phyloP scores from a whole-genome alignment of 352 stramenopile genomes.

The Pythium myriotylum region DNA sequence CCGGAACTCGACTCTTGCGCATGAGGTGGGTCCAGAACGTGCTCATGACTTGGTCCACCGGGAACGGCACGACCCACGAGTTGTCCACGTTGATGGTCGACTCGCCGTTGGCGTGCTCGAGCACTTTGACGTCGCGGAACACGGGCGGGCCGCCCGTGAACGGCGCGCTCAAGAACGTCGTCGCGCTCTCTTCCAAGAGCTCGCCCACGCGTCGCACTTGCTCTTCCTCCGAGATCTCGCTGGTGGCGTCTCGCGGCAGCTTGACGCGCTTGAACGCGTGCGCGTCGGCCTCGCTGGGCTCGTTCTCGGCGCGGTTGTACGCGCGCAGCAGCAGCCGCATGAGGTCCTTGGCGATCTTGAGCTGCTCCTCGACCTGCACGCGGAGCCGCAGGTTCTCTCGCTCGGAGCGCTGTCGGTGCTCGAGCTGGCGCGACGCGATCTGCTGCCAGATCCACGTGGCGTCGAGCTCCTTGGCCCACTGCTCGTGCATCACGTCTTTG shows the following conservation, averaged over 20 bases:
- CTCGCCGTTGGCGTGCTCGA: conserved; percentile 19
- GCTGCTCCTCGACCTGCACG: conserved; percentile 18
- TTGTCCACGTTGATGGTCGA: conserved; percentile 22
- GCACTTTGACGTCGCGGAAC: conserved; percentile 19
- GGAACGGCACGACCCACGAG: conserved; percentile 26
- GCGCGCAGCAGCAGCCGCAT: conserved; percentile 21
- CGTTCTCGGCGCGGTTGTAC: conserved; percentile 6
- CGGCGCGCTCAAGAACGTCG: neutral
- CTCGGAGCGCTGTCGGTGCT: conserved; percentile 16
- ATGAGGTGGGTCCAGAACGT: conserved; percentile 16
- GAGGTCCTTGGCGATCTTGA: conserved; percentile 23
- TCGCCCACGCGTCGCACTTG: conserved; percentile 12
- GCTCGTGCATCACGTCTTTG: neutral
- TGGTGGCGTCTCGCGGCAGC: neutral
- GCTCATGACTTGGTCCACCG: conserved; percentile 15
- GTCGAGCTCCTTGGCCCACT: neutral
- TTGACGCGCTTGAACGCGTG: conserved; percentile 17
- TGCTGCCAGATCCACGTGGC: conserved; percentile 20
- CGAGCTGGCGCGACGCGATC: conserved; percentile 22
- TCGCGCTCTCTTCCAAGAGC: conserved; percentile 9
- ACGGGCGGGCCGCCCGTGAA: conserved; percentile 8
- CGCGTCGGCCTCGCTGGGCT: neutral
- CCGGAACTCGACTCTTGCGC: conserved; percentile 1
- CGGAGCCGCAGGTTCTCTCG: conserved; percentile 17
- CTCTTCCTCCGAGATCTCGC: neutral